Base-by-base conservation (phyloP, 2,329 filamentous ascomycete species). In the Aspergillus sp. region DNA sequence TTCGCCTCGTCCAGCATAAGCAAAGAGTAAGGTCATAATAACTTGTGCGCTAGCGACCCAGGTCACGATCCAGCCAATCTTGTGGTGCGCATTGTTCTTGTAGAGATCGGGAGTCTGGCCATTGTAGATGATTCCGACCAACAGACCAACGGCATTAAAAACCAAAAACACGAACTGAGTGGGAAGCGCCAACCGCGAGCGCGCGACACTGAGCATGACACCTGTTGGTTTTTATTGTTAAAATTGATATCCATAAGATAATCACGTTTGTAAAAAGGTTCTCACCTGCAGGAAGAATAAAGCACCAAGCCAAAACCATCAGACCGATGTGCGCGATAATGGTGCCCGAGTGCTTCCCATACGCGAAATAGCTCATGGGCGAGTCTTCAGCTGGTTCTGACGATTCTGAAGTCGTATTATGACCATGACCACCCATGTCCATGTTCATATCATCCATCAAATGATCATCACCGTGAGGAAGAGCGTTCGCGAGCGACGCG, bases 41-140 rank as follows among this genome's bases (percentile, higher is more conserved):
- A 85, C 77, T 71, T 95, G 91, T 0, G 78, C 82, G 45, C 76
- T 76, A 9, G 86, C 76, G 3, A 90, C 74, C 75, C 81, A 86
- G 3, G 86, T 91, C 25, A 85, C 77, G 38, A 88, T 75, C 91
- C 91, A 97, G 47, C 90, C 90, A 39, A 91, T 78, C 66, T 87
- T 90, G 72, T 90, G 84, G 66, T 96, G 90, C n/a, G 85, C 81
- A 63, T 95, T 95, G 63, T 86, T 84, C 27, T 83, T 83, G 64
- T 95, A 96, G 19, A 96, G 73, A 62, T 95, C 88, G 1, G 90
- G 89, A 0, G 89, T 95, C 53, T 80, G 82, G 49, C 79, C 76
- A 64, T 93, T 89, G 74, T 95, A 95, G 30, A 88, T 72, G 44
- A 80, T 77, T 6, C 80, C 82, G 22, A 86, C 64, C 12, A 88